phyloP scores from a whole-genome alignment of 139 green algal species.

The Chlorella sorokiniana region DNA sequence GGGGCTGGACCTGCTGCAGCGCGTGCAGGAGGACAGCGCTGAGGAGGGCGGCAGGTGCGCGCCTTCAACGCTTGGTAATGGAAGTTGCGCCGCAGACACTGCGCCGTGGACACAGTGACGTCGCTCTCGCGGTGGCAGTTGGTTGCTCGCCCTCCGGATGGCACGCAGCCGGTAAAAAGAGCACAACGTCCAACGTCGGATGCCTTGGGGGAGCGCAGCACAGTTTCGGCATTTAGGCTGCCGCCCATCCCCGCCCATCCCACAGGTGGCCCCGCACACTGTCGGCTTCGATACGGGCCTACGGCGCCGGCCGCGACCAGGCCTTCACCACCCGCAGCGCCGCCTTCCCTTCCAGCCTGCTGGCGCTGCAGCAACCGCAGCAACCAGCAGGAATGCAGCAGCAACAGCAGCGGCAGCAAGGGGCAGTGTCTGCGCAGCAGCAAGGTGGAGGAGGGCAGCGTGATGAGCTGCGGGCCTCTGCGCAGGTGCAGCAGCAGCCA shows the following conservation, averaged over 20 bases:
- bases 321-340: conserved; percentile 18
- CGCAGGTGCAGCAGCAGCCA: background rate
- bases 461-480: no score
- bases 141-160: no score
- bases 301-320: conserved; percentile 8
- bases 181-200: background rate
- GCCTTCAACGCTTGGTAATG: background rate
- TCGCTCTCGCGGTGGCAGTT: no score
- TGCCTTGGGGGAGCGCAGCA: background rate
- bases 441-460: no score
- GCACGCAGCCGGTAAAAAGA: no score
- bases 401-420: background rate
- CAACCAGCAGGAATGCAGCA: no score
- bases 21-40: conserved; percentile 46
- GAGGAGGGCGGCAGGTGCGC: conserved; percentile 2
- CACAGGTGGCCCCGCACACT: conserved; percentile 16
- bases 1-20: conserved; percentile 53
- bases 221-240: background rate
- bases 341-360: background rate
- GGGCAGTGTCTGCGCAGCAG: background rate
- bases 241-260: background rate
- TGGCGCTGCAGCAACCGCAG: background rate
- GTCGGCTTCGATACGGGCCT: conserved; percentile 6
- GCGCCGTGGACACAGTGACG: no score
- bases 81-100: no score